Evolutionary conservation across 1,139 yeast species (phyloP), one percentile per base, ranked within the genome.

Genomic region (Magnusiomyces paraingens): DNA sequence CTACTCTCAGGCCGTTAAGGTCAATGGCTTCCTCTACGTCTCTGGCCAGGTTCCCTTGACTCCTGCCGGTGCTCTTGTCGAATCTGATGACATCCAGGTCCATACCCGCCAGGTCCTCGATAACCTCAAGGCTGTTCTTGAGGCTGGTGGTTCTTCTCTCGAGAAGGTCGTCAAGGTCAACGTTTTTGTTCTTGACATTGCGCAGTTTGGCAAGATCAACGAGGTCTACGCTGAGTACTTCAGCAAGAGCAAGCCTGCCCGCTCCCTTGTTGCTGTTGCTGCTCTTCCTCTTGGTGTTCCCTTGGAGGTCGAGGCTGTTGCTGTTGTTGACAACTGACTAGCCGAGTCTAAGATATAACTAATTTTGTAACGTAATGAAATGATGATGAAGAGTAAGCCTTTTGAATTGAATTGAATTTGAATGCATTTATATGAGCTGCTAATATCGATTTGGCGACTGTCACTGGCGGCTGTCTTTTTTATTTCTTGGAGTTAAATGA

Each of bases 31-130:
- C 70, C 73, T 93, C 69, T 93, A 86, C 70, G 91, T 93, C 57
- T 89, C 97, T 49, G 99, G 99, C 54, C 99, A 93, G 74, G 84
- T 93, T 59, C 98, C 98, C 57, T 82, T 83, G 76, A 88, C 94
- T 50, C 79, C 93, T 48, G 93, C 85, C 15, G 68, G 68, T 49
- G 83, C 84, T 72, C 85, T 89, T 61, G 82, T 90, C 64, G 82
- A 81, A 59, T 95, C 86, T 51, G 69, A 66, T 51, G 72, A 69
- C 59, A 84, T 89, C 68, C 78, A 84, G 64, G 94, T 81, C 62
- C 87, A 86, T 73, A 86, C 96, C 52, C 93, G 87, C 70, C 95
- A 87, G 74, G 87, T 81, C 55, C 80, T 91, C 64, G 78, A 82
- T 69, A 90, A 91, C 72, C 83, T 88, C 52, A 74, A 81, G 63